These are phyloP conservation scores for Lupinus albus DNA, from an alignment of 306 rosid species.

Conservation along the genomic window DNA sequence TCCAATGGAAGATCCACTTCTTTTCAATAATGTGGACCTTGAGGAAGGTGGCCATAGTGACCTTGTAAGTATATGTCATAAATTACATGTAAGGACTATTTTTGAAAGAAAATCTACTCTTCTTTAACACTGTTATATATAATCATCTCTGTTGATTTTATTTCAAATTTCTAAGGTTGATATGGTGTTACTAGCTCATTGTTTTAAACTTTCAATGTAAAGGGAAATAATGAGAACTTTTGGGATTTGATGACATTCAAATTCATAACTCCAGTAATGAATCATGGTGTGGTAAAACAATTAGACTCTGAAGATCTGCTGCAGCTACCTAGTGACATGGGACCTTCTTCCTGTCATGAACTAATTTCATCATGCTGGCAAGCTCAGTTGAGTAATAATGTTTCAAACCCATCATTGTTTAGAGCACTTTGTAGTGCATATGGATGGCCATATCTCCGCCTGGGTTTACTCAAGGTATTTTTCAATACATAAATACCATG, in stretches of 20 bases:
- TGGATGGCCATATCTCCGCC: slow-evolving; percentile 86
- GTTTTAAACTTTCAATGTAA: slow-evolving; percentile 41
- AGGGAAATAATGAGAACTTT: slow-evolving; percentile 56
- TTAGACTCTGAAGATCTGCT: slow-evolving; percentile 78
- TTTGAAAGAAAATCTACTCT: slow-evolving; percentile 1
- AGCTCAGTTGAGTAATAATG: slow-evolving; percentile 53
- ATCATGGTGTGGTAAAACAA: slow-evolving; percentile 72
- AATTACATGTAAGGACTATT: background rate
- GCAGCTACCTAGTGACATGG: slow-evolving; percentile 71
- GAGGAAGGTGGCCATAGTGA: slow-evolving; percentile 67
- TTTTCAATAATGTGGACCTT: slow-evolving; percentile 57
- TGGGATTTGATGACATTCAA: slow-evolving; percentile 79
- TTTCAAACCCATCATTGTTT: slow-evolving; percentile 66
- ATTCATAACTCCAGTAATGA: slow-evolving; percentile 72
- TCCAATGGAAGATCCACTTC: slow-evolving; percentile 74
- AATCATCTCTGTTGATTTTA: slow-evolving; percentile 18
- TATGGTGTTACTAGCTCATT: slow-evolving; percentile 35
- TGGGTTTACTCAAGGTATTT: slow-evolving; percentile 85
- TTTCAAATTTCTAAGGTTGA: slow-evolving; percentile 32
- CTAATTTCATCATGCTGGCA: slow-evolving; percentile 67
- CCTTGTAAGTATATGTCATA: slow-evolving; percentile 57
- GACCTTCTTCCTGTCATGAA: slow-evolving; percentile 67
- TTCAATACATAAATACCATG: too few relatives aligned
- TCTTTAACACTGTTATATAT: slow-evolving; percentile 23
- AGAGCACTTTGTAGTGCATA: slow-evolving; percentile 82